These are phyloP conservation scores for Aspergillus costaricaensis DNA, from an alignment of 2,329 filamentous ascomycete species.

Conservation along the genomic window DNA sequence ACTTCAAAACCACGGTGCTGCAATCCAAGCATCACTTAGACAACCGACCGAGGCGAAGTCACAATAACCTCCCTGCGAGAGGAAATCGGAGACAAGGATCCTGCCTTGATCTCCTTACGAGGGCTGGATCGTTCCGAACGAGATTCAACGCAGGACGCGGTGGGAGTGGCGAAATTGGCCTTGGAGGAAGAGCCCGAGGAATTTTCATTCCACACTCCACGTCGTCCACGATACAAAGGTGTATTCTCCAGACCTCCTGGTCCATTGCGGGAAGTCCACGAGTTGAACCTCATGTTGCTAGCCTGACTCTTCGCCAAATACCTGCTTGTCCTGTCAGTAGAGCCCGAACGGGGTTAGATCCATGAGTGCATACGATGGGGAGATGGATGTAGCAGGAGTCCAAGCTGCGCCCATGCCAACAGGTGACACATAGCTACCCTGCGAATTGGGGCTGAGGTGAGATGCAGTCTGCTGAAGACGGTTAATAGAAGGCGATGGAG, in stretches of 20 bases:
- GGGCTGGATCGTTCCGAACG: conserved; percentile 43
- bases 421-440: conserved; percentile 47
- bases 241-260: conserved; percentile 43
- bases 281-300: conserved; percentile 36
- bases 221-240: conserved; percentile 37
- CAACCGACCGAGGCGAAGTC: conserved; percentile 38
- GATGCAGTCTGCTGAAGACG: conserved; percentile 43
- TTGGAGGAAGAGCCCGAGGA: conserved; percentile 40
- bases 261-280: conserved; percentile 42
- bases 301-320: conserved; percentile 42
- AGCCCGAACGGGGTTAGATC: not conserved
- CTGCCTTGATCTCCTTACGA: conserved; percentile 42
- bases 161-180: conserved; percentile 30
- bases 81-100: conserved; percentile 41
- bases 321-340: conserved; percentile 37
- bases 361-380: conserved; percentile 46
- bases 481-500: conserved; percentile 47
- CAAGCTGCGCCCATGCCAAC: conserved; percentile 44
- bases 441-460: conserved; percentile 46
- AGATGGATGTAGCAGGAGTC: conserved; percentile 52
- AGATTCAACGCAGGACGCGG: conserved; percentile 30
- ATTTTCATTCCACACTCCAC: conserved; percentile 34
- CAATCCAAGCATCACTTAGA: conserved; percentile 19
- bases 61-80: conserved; percentile 42
- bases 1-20: not conserved